Conservation (phyloP, 495 filamentous ascomycete genomes). For the Hyaloscypha finlandica region DNA sequence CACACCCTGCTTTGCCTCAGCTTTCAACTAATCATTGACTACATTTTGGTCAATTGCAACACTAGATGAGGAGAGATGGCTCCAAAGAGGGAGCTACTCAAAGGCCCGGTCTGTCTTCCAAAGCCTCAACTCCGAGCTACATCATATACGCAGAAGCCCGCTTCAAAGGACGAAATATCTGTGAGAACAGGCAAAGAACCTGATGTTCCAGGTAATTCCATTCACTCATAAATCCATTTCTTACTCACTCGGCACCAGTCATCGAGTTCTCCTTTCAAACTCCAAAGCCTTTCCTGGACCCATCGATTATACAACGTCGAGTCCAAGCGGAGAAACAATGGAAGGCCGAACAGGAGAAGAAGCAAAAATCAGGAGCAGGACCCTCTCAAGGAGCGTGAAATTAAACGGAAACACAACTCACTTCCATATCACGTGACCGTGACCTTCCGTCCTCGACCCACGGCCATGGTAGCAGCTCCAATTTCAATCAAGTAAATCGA, state of each 20-base stretch:
- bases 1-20: neutral
- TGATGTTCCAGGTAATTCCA: constrained; percentile 4
- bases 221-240: neutral
- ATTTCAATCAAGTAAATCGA: too few species aligned
- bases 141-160: constrained; percentile 38
- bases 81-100: constrained; percentile 18
- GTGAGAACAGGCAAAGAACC: constrained; percentile 20
- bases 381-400: neutral
- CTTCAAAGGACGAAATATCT: constrained; percentile 38
- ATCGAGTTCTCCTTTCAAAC: constrained; percentile 30
- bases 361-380: constrained; percentile 7
- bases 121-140: neutral
- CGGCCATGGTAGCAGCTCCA: neutral
- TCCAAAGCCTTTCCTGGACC: constrained; percentile 45
- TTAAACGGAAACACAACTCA: neutral
- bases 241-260: constrained; percentile 19
- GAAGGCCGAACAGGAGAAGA: constrained; percentile 20
- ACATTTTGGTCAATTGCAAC: neutral
- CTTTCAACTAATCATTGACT: neutral
- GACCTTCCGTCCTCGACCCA: neutral
- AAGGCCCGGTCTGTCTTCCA: constrained; percentile 26
- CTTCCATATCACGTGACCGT: neutral
- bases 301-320: constrained; percentile 36
- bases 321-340: constrained; percentile 21
- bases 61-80: neutral